These are phyloP conservation scores for Microsporum canis DNA, from an alignment of 2,329 filamentous ascomycete species.

Conservation along the genomic window DNA sequence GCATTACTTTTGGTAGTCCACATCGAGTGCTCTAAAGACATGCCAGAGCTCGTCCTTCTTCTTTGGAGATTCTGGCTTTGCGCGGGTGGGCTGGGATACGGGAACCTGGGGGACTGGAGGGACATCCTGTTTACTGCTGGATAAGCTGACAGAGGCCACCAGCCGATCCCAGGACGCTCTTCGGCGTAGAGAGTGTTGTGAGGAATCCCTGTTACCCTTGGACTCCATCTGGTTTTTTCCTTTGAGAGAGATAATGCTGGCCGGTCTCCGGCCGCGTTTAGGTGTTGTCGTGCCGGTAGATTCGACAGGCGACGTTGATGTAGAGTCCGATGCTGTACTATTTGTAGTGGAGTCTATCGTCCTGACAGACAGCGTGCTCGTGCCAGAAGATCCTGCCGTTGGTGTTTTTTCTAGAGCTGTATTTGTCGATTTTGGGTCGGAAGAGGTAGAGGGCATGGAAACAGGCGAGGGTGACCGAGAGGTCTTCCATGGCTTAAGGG, in stretches of 20 bases:
- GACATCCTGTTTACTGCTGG: conserved; percentile 28
- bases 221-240: conserved; percentile 24
- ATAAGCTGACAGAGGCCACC: conserved; percentile 31
- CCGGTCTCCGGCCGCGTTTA: conserved; percentile 31
- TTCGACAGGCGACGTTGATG: background rate
- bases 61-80: conserved; percentile 30
- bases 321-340: background rate
- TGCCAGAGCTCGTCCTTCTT: conserved; percentile 61
- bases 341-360: background rate
- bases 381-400: background rate
- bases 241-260: conserved; percentile 30
- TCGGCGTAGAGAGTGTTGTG: conserved; percentile 30
- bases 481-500: conserved; percentile 41
- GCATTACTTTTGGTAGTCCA: conserved; percentile 53
- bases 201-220: conserved; percentile 29
- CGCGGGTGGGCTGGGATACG: conserved; percentile 21
- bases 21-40: conserved; percentile 56
- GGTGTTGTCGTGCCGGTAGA: conserved; percentile 14
- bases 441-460: conserved; percentile 16
- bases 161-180: conserved; percentile 39
- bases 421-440: conserved; percentile 21
- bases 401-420: conserved; percentile 12
- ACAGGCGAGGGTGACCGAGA: conserved; percentile 37
- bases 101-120: conserved; percentile 38
- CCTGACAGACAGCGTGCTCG: background rate